Conservation (phyloP, 257 asterid genomes). For the Nicotiana paniculata region DNA sequence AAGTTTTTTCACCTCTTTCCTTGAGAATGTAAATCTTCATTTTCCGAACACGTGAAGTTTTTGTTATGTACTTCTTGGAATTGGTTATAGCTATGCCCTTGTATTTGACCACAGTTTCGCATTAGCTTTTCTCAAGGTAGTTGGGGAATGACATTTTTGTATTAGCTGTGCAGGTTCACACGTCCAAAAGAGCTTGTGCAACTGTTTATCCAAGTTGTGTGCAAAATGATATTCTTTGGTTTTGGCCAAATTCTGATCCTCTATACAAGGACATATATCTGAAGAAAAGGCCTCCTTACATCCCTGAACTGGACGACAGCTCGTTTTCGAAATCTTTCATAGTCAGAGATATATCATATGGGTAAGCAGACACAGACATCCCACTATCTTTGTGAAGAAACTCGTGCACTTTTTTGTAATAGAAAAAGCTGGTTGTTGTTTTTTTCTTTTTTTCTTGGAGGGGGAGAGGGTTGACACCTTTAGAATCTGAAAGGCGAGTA, state of each 20-base stretch:
- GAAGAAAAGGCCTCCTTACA: conserved; percentile 63
- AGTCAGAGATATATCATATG: conserved; percentile 70
- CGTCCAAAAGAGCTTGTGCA: conserved; percentile 75
- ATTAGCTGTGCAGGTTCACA: conserved; percentile 54
- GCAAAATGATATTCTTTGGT: conserved; percentile 86
- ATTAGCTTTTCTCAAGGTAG: background rate
- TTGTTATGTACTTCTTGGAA: background rate
- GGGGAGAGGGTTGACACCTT: background rate
- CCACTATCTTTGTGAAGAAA: background rate
- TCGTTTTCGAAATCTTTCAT: conserved; percentile 46
- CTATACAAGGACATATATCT: conserved; percentile 44
- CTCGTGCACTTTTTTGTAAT: background rate
- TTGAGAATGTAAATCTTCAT: background rate
- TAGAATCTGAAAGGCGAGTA: background rate
- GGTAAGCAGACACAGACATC: conserved; percentile 37
- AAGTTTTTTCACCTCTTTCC: background rate
- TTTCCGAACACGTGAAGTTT: background rate
- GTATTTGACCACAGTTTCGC: background rate
- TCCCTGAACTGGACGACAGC: conserved; percentile 89
- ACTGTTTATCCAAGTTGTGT: conserved; percentile 77
- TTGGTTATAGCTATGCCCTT: background rate
- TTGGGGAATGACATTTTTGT: conserved; percentile 8
- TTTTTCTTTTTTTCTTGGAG: background rate
- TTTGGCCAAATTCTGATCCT: conserved; percentile 86
- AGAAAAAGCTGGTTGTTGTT: background rate